These are phyloP conservation scores for Lipomyces yamadae DNA, from an alignment of 805 yeast genomes.

Conservation along the genomic window DNA sequence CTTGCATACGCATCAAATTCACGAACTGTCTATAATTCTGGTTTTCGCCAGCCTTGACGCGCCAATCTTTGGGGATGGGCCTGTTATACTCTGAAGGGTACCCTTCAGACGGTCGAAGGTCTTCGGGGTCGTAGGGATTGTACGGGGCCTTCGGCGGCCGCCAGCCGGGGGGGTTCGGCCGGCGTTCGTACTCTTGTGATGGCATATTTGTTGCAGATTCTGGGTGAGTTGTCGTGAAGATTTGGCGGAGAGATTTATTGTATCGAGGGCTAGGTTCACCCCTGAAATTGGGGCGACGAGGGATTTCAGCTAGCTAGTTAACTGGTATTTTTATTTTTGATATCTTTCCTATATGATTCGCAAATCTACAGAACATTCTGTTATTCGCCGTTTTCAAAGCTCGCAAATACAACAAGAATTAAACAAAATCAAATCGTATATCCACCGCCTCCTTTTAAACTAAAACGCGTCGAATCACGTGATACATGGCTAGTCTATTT, in stretches of 20 bases:
- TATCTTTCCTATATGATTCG: too few relatives aligned
- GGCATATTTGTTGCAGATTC: not conserved
- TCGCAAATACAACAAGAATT: too few relatives aligned
- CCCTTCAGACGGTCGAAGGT: constrained; percentile 78
- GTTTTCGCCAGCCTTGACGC: constrained; percentile 34
- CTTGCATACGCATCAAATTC: constrained; percentile 72
- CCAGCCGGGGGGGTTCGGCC: constrained; percentile 82
- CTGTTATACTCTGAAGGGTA: constrained; percentile 72
- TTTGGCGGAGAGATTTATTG: not conserved
- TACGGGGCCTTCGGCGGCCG: constrained; percentile 80
- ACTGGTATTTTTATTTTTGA: too few relatives aligned
- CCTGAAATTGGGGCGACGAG: too few relatives aligned
- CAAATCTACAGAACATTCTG: too few relatives aligned
- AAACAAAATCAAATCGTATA: too few relatives aligned
- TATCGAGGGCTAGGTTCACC: not conserved
- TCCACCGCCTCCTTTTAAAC: too few relatives aligned
- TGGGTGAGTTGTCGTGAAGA: not conserved
- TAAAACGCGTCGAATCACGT: too few relatives aligned
- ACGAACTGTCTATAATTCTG: constrained; percentile 44
- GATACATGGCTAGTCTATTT: too few relatives aligned
- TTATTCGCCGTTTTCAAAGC: too few relatives aligned
- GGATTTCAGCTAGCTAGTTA: too few relatives aligned
- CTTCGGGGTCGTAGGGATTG: constrained; percentile 82
- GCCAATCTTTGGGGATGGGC: constrained; percentile 32
- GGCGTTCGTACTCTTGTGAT: constrained; percentile 52